These are phyloP conservation scores for Dothideomycetes sp. DNA, from an alignment of 2,329 filamentous ascomycete genomes.

Conservation along the genomic window DNA sequence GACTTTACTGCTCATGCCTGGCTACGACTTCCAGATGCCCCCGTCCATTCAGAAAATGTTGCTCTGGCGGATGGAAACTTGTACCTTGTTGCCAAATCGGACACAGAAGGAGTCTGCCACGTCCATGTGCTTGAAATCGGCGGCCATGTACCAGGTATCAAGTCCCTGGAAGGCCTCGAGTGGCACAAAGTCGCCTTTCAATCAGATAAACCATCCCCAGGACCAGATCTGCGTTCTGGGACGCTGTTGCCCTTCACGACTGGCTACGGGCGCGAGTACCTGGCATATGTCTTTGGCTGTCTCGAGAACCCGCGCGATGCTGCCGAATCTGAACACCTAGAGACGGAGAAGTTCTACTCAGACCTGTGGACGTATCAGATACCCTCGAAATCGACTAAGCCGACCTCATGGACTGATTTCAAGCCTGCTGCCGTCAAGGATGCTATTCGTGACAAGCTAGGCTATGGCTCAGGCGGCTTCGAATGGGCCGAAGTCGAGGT, in stretches of 20 bases:
- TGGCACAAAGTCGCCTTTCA: constrained; percentile 32
- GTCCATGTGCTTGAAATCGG: constrained; percentile 18
- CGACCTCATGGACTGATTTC: constrained; percentile 13
- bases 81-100: constrained; percentile 27
- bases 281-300: constrained; percentile 31
- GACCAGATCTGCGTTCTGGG: constrained; percentile 27
- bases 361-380: constrained; percentile 36
- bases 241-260: constrained; percentile 30
- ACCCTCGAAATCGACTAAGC: constrained; percentile 20
- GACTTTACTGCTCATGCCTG: constrained; percentile 53
- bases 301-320: constrained; percentile 9
- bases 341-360: constrained; percentile 20
- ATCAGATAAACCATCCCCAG: constrained; percentile 31
- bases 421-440: constrained; percentile 36
- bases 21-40: constrained; percentile 43
- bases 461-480: constrained; percentile 27
- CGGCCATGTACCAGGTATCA: constrained; percentile 11
- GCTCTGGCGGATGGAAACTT: constrained; percentile 25
- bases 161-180: constrained; percentile 5
- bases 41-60: constrained; percentile 22
- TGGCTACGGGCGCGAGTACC: constrained; percentile 33
- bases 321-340: constrained; percentile 12
- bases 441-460: constrained; percentile 27
- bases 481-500: constrained; percentile 33
- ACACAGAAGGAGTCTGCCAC: constrained; percentile 8